Conservation (phyloP, 352 stramenopile species). For the Lagenidium giganteum region DNA sequence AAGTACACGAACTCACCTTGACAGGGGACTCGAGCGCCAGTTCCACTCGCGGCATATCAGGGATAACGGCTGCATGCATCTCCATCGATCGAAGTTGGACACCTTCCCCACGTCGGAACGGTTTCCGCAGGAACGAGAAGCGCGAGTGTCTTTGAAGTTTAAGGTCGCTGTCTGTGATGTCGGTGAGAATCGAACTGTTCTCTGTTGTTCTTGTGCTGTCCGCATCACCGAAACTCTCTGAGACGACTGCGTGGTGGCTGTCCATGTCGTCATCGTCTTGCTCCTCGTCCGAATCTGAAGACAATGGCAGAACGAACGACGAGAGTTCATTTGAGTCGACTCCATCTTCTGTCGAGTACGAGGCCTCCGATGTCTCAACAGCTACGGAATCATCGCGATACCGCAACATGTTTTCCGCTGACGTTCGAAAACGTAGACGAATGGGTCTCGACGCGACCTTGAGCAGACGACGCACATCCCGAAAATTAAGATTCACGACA, state of each 20-base stretch:
- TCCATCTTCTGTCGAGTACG: no score
- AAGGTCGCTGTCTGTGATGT: conserved; percentile 45
- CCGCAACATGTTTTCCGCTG: conserved; percentile 1
- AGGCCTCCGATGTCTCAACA: conserved; percentile 1
- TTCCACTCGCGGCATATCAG: conserved; percentile 34
- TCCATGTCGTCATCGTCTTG: conserved; percentile 62
- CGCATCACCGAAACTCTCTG: conserved; percentile 70
- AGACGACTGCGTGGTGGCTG: conserved; percentile 65
- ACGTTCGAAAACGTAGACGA: conserved; percentile 51
- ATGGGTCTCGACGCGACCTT: conserved; percentile 66
- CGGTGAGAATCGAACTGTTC: conserved; percentile 64
- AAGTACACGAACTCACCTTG: conserved; percentile 32
- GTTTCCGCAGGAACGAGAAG: conserved; percentile 55
- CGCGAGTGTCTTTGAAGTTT: conserved; percentile 48
- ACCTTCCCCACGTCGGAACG: conserved; percentile 54
- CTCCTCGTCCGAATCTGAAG: conserved; percentile 11
- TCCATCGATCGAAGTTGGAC: conserved; percentile 36
- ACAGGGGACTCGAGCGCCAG: conserved; percentile 43
- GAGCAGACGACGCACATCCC: conserved; percentile 57
- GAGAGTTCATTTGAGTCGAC: conserved; percentile 21
- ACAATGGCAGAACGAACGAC: conserved; percentile 23
- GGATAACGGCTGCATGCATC: conserved; percentile 37
- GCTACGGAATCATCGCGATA: conserved; percentile 11
- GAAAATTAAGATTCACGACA: conserved; percentile 57
- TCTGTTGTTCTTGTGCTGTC: conserved; percentile 67